Base-by-base conservation (phyloP, 164 flowering plant species). In the Magnolia changhungtana region DNA sequence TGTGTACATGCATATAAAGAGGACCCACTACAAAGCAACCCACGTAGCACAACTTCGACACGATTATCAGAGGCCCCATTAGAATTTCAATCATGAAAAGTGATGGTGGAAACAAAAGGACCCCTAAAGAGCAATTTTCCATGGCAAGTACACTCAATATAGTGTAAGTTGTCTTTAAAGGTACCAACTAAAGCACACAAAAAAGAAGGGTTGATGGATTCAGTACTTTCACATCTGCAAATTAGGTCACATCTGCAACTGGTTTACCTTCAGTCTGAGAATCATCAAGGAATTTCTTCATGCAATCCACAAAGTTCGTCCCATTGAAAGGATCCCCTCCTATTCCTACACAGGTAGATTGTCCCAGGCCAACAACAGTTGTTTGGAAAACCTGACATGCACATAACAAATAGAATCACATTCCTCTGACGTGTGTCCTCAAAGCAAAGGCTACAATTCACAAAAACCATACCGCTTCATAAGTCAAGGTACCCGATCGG, bases 321-420 rank as follows among this genome's bases (percentile, higher is more conserved):
- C 98, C 99, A 81, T 96, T 96, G 79, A 96, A 96, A 85, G 99
- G 98, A 83, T 96, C 99, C 14, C 99, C 99, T 18, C 99, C 99
- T 51, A 96, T 92, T 64, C 99, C 99, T 1, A 94, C 98, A 84
- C 95, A 89, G n/a, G 98, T 96, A 18, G 99, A 96, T 79, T 96
- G 99, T 52, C 99, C 99, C 59, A 96, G 91, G 78, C 99, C 99
- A 78, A 96, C 99, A 50, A 89, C 93, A 77, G 99, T 96, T 67
- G 99, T 96, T 90, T 96, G 99, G 88, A 90, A 95, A 83, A 96
- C 99, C 99, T 96, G 80, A 16, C 37, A 68, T 24, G 55, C 11
- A 31, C 10, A 14, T 11, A 55, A 52, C 8, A 72, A 58, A 27
- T 19, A 49, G 16, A 76, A 65, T 71, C 77, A 76, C 13, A 29